Evolutionary conservation across 2,329 filamentous ascomycete genomes (phyloP), one percentile per base, ranked within the genome.

Genomic region (Colletotrichum lupini): DNA sequence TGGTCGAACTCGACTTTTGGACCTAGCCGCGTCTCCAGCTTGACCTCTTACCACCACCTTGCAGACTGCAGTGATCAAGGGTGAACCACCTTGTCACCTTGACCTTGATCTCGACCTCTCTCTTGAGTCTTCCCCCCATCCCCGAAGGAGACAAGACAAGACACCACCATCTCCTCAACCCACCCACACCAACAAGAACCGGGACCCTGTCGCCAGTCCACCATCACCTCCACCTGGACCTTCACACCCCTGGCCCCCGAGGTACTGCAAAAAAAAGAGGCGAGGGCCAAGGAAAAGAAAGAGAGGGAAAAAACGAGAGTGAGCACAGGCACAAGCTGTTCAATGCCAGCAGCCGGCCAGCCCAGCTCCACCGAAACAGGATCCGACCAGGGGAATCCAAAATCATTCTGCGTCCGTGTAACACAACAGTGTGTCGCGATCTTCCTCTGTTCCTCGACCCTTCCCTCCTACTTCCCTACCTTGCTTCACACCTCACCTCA

Each of bases 371-470:
- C 71, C 60, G 32, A 60, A 66, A 57, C 71, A 70, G 67, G 67
- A 66, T 49, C 67, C 56, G 67, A 66, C 71, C 67, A 73, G 71
- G 71, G 71, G 71, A 61, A 70, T 70, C 71, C 71, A 70, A 70
- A 73, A 73, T 73, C 71, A 70, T 73, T 73, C 71, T 73, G 71
- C 67, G 71, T 73, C 71, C 71, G 71, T 73, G 71, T 73, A 73
- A 73, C 71, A 73, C 71, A 70, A 71, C 67, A 73, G 67, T 73
- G 67, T 73, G 71, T 73, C 71, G 71, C 71, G 71, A 73, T 73
- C 71, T 61, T 69, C 67, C 35, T 62, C 30, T 22, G 22, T 35
- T 57, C 53, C 60, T 71, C 71, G 55, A 49, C 66, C 46, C 56
- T 60, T 56, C 46, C 67, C 52, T 57, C 55, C 55, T 65, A 26